These are phyloP conservation scores for Phytophthora chlamydospora DNA, from an alignment of 352 stramenopile genomes.

Conservation along the genomic window DNA sequence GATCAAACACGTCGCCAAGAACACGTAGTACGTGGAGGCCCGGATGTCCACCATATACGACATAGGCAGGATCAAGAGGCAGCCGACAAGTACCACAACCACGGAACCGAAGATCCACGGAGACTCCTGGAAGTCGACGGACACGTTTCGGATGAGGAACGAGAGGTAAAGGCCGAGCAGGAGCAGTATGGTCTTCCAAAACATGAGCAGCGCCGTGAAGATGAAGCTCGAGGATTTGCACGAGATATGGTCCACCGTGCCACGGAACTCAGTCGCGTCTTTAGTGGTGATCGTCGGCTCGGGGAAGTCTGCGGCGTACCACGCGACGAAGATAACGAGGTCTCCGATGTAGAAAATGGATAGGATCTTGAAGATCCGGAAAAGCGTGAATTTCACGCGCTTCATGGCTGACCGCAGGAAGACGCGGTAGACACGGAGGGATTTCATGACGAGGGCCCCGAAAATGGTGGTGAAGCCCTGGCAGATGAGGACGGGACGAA, in stretches of 20 bases:
- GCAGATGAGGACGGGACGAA: conserved; percentile 41
- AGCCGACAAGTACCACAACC: conserved; percentile 52
- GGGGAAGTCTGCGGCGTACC: conserved; percentile 46
- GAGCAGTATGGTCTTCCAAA: conserved; percentile 63
- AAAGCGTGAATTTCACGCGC: conserved; percentile 38
- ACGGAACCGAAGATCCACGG: conserved; percentile 67
- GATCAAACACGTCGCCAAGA: conserved; percentile 34
- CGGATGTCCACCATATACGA: conserved; percentile 55
- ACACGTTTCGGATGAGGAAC: conserved; percentile 71
- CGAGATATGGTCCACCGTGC: conserved; percentile 29
- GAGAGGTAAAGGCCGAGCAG: conserved; percentile 50
- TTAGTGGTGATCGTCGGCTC: conserved; percentile 26
- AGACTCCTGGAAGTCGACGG: conserved; percentile 69
- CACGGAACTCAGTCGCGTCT: conserved; percentile 30
- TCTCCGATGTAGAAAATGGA: conserved; percentile 42
- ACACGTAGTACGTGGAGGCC: conserved; percentile 44
- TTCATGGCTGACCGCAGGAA: conserved; percentile 58
- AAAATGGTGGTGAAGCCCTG: conserved; percentile 57
- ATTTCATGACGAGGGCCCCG: conserved; percentile 53
- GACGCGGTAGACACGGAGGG: conserved; percentile 60
- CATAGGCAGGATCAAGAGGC: conserved; percentile 55
- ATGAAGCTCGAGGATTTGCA: conserved; percentile 57
- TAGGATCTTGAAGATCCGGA: conserved; percentile 48
- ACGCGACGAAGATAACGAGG: conserved; percentile 43
- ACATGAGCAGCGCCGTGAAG: conserved; percentile 58